Evolutionary conservation across 2,329 filamentous ascomycete species (phyloP), one percentile per base, ranked within the genome.

Genomic region (Aspergillus oerlinghausenensis): DNA sequence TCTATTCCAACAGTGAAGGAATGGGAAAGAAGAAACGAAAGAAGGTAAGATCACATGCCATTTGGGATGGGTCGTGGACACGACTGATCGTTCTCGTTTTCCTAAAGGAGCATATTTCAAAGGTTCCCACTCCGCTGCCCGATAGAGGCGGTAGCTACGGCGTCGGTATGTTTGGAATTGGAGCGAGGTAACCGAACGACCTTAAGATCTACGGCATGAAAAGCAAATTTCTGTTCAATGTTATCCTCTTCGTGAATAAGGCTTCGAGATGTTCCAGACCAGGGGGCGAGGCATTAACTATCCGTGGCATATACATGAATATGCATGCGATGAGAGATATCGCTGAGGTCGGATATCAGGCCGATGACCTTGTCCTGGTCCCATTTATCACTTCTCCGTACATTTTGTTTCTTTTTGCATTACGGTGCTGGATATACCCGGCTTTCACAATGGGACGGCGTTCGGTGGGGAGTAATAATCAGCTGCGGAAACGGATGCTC

Each of bases 361-460:
- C 45, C 56, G 43, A 14, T 54, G 51, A 47, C 61, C 57, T 54
- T 50, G 54, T 61, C 61, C 60, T 61, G 54, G 61, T 47, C 60
- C 51, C 52, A 60, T 53, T 59, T 57, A 58, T 61, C 59, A 57
- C 62, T 68, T 67, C 64, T 69, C 60, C 58, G 65, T 72, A 73
- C 70, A 73, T 74, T 72, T 75, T 47, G 67, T 67, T 69, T 57
- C 56, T 64, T 72, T 75, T 77, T 65, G 75, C 75, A 77, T 77
- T 67, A 72, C 68, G 75, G 75, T 76, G 74, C 74, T 75, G 75
- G 75, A 77, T 77, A 77, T 77, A 77, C 75, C 74, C 74, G 74
- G 73, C 73, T 77, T 73, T 65, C 70, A 71, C 66, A 67, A 67
- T 71, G 63, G 72, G 72, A 71, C 62, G 72, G 72, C 71, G 72